Conservation (phyloP, 192 early-diverging fungal genomes). For the Backusella psychrophila region DNA sequence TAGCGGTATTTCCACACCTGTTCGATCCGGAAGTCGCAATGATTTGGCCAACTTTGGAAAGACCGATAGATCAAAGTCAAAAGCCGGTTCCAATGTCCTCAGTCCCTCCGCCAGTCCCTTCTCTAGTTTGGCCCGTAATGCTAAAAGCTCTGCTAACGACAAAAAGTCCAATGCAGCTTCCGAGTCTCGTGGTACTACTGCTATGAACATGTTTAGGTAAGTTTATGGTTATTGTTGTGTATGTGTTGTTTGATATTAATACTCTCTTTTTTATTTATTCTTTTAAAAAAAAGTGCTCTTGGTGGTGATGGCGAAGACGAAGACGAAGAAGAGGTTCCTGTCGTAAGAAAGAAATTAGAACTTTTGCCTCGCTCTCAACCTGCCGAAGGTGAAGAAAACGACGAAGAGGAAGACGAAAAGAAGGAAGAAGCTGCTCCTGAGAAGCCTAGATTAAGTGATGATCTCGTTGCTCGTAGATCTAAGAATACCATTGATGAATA, state of each 20-base stretch:
- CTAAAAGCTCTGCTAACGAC: conserved; percentile 6
- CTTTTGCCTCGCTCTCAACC: conserved; percentile 27
- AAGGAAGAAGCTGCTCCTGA: conserved; percentile 3
- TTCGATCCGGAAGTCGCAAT: conserved; percentile 52
- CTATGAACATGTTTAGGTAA: conserved; percentile 38
- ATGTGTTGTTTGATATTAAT: background rate
- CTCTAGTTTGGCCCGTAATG: conserved; percentile 18
- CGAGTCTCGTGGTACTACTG: conserved; percentile 1
- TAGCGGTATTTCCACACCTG: conserved; percentile 17
- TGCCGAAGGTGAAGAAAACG: background rate
- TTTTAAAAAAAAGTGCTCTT: background rate
- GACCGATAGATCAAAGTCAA: conserved; percentile 53
- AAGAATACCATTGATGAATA: conserved; percentile 38
- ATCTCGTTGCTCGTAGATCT: conserved; percentile 19
- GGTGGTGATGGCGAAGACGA: conserved; percentile 31
- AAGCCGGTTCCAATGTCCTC: conserved; percentile 38
- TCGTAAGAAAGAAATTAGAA: conserved; percentile 25
- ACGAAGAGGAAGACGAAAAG: background rate
- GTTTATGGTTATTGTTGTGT: background rate
- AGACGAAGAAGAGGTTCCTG: background rate
- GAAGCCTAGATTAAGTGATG: conserved; percentile 22
- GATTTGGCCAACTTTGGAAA: conserved; percentile 80
- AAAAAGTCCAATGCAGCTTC: background rate
- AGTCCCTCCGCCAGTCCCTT: conserved; percentile 45
- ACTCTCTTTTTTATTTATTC: background rate